Conservation (phyloP, 208 protist genomes). For the Zelonia costaricensis region DNA sequence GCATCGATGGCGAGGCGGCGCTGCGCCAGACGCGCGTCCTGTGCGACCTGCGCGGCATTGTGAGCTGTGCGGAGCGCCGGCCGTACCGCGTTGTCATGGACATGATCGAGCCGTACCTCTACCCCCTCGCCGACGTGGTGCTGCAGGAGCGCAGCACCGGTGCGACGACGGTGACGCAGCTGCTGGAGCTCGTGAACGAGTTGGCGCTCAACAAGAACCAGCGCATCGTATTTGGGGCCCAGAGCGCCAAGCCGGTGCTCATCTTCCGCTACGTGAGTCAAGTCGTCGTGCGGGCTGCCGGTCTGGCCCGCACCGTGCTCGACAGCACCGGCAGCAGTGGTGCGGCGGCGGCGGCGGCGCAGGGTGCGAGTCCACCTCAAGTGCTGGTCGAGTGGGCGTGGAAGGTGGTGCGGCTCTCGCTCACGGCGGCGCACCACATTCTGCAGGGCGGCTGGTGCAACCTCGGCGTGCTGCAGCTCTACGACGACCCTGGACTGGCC, state of each 20-base stretch:
- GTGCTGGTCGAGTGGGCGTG: conserved; percentile 55
- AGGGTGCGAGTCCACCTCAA: no score
- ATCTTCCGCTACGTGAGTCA: conserved; percentile 33
- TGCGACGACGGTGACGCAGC: conserved; percentile 17
- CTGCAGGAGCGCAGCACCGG: conserved; percentile 14
- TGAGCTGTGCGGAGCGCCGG: conserved; percentile 36
- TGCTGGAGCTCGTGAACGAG: conserved; percentile 39
- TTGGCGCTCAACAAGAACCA: conserved; percentile 40
- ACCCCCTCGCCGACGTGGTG: conserved; percentile 20
- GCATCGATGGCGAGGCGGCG: background rate
- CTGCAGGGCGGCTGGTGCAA: conserved; percentile 67
- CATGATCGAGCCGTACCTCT: conserved; percentile 30
- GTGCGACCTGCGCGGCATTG: conserved; percentile 40
- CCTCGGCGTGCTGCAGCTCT: conserved; percentile 53
- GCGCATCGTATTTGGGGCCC: conserved; percentile 38
- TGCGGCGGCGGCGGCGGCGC: background rate
- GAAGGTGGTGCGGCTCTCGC: conserved; percentile 38
- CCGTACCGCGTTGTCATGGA: conserved; percentile 37
- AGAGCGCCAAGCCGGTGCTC: conserved; percentile 19
- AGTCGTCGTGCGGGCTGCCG: conserved; percentile 13
- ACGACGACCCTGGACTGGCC: conserved; percentile 39
- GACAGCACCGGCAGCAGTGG: conserved; percentile 2
- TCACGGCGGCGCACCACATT: conserved; percentile 42
- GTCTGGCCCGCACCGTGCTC: conserved; percentile 6
- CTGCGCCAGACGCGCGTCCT: conserved; percentile 14